Base-by-base conservation (phyloP, 2,329 filamentous ascomycete genomes). In the Graphium sp. region DNA sequence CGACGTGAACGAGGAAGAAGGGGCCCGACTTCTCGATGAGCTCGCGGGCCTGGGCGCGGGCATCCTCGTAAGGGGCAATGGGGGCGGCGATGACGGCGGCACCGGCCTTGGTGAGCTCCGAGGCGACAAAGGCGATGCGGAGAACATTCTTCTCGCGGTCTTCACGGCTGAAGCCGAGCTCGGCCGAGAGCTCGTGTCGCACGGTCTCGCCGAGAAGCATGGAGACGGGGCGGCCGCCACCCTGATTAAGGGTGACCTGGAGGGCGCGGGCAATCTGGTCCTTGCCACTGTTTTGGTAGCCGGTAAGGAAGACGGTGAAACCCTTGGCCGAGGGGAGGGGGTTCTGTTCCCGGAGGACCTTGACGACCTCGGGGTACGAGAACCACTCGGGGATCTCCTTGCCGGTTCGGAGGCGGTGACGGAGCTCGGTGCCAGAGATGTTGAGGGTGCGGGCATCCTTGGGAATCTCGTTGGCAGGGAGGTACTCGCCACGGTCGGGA, bases 321-420 rank as follows among this genome's bases (percentile, higher is more conserved):
- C 89, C 89, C 64, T 98, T 91, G 48, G 77, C 70, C 44, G 72
- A 75, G 41, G 89, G 80, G 29, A 91, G 74, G 28, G 87, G 89
- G 64, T 95, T 89, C 42, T 87, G 92, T 62, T 98, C 85, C 46
- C 89, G 77, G 36, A 98, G 77, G 28, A 95, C 89, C 55, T 74
- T 76, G 58, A 98, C 89, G 42, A 98, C 89, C 62, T 98, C 89
- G 37, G 89, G 87, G 66, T 98, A 98, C 18, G 89, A 95, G 70
- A 98, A 98, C 89, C 89, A 98, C 57, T 91, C 84, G 42, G 89
- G 89, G 44, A 98, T 98, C 43, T 92, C 83, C 44, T 81, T 81
- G 42, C 89, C 89, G 35, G 79, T 91, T 46, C 79, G 76, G 38
- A 98, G 75, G 44, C 89, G 81, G 47, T 79, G 72, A 48, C 89